Evolutionary conservation across 257 asterid genomes (phyloP).

Genomic region (Gynochthodes officinalis): DNA sequence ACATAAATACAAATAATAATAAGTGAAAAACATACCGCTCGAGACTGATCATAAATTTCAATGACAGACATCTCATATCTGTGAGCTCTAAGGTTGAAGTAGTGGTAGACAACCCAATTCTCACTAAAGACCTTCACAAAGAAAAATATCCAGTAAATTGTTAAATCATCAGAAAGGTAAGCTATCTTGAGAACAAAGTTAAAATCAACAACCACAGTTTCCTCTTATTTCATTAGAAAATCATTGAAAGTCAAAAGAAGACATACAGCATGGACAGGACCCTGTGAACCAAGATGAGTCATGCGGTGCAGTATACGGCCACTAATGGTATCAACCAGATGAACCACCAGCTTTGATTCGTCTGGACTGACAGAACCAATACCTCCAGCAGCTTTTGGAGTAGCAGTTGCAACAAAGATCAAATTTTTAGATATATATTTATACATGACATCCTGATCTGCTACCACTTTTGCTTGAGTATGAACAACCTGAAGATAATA

Average conservation of each 20-base stretch:
- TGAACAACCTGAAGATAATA: slow-evolving; percentile 72
- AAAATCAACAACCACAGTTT: not conserved
- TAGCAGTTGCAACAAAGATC: slow-evolving; percentile 80
- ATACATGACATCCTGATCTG: slow-evolving; percentile 94
- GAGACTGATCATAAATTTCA: slow-evolving; percentile 96
- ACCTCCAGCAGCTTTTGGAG: slow-evolving; percentile 82
- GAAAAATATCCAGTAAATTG: not conserved
- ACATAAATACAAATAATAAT: not conserved
- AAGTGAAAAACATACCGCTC: slow-evolving; percentile 63
- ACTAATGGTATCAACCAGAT: slow-evolving; percentile 82
- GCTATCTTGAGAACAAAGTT: not conserved
- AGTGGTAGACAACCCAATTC: slow-evolving; percentile 99
- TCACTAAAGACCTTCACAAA: slow-evolving; percentile 77
- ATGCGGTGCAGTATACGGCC: slow-evolving; percentile 90
- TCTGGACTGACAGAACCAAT: slow-evolving; percentile 91
- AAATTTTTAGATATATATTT: slow-evolving; percentile 83
- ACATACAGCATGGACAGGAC: slow-evolving; percentile 90
- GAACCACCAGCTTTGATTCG: slow-evolving; percentile 78
- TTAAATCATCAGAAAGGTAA: not conserved
- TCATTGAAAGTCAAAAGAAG: slow-evolving; percentile 19
- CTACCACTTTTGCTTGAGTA: slow-evolving; percentile 88
- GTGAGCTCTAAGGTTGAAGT: slow-evolving; percentile 94
- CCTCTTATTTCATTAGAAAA: not conserved
- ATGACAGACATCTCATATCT: slow-evolving; percentile 97
- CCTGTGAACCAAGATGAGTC: slow-evolving; percentile 95